Conservation (phyloP, 139 green algal species). For the Asterochloris sp. region DNA sequence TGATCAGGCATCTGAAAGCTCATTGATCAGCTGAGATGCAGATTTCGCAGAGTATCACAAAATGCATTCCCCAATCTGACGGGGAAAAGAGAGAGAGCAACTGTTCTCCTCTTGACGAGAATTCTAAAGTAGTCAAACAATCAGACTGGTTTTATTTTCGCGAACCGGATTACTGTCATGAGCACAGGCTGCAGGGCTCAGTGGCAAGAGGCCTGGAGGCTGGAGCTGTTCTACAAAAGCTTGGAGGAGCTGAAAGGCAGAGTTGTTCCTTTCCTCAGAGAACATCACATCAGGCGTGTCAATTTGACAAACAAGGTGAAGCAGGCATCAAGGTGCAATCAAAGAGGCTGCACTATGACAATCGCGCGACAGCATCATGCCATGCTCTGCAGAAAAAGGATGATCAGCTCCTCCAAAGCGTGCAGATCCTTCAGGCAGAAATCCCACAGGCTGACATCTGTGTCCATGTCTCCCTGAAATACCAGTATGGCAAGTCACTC, state of each 20-base stretch:
- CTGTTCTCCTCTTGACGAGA: too few relatives aligned
- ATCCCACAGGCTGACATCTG: constrained; percentile 21
- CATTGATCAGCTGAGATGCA: too few relatives aligned
- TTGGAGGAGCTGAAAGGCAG: constrained; percentile 14
- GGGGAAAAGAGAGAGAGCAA: too few relatives aligned
- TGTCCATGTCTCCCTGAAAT: constrained; percentile 41
- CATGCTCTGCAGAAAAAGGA: constrained; percentile 8
- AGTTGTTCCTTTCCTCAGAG: constrained; percentile 27
- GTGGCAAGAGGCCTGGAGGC: constrained; percentile 18
- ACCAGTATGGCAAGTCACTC: constrained; percentile 28
- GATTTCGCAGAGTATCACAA: too few relatives aligned
- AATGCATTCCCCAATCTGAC: too few relatives aligned
- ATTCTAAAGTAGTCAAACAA: too few relatives aligned
- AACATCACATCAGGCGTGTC: constrained; percentile 14
- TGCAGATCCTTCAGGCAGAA: neutral
- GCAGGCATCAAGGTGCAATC: neutral
- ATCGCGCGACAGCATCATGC: neutral
- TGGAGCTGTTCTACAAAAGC: constrained; percentile 48
- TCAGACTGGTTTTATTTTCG: too few relatives aligned
- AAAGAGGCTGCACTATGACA: neutral
- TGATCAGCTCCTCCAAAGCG: constrained; percentile 29
- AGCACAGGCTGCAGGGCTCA: neutral
- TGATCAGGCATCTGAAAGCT: too few relatives aligned
- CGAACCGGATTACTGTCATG: too few relatives aligned
- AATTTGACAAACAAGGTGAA: constrained; percentile 45